Evolutionary conservation across 1,284 basidiomycete genomes (phyloP), one percentile per base, ranked within the genome.

Genomic region (Coniophora puteana): DNA sequence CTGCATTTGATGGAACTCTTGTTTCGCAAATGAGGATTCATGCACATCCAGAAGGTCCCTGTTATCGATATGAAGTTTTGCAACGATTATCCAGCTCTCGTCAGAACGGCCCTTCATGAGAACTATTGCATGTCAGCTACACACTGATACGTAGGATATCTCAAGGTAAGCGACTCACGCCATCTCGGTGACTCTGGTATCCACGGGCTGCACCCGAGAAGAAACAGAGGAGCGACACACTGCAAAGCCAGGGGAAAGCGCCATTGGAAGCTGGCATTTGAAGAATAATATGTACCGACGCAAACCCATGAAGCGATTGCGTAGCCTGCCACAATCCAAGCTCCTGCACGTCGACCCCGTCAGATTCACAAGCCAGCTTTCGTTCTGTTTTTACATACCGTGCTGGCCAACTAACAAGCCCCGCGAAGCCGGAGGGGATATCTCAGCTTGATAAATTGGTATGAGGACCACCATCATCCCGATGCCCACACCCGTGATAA

Each of bases 401-500:
- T 45, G 47, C 30, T 49, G 47, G 24, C 47, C 47, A 27, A 49
- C 47, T 8, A 49, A 38, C 5, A 48, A 36, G 5, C 48, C 47
- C 14, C 47, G 20, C 5, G 47, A 36, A 12, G 37, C 38, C 4
- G 41, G 41, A 4, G 43, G 43, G 5, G 35, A 38, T 13, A 39
- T 46, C 25, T 49, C 47, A 26, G 36, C 47, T 45, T 46, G 47
- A 18, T 41, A 49, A 26, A 49, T 49, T 14, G 47, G 47, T 24
- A 48, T 49, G 24, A 48, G 41, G 10, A 48, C 43, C 13, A 45
- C 47, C 43, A 48, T 40, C 47, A 48, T 49, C 13, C 47, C 47
- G 20, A 49, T 41, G 8, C 47, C 47, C 47, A 37, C 49, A 4
- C 47, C 48, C 12, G 48, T 48, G 26, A 49, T 49, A 26, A 49